A percentile compares a stretch with the other conserved stretches of the same genome.
Evolutionary conservation across 73 alveolate species (phyloP).

Genomic region (Paramecium caudatum): DNA sequence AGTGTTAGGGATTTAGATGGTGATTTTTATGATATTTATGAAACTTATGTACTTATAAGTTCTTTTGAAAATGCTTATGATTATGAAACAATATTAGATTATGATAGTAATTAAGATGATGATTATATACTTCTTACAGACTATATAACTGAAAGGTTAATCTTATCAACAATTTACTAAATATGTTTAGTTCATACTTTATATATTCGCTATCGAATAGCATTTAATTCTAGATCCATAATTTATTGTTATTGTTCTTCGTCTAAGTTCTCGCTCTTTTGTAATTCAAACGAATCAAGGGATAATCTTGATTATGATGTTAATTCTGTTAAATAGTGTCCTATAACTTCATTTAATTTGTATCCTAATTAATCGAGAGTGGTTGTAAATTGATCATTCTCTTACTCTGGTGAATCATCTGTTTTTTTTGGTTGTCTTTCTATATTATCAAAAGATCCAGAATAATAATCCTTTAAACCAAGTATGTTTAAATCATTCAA

Average conservation of each 20-base stretch:
- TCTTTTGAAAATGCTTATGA: not conserved
- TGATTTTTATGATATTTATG: constrained; percentile 52
- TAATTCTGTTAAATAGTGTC: constrained; percentile 31
- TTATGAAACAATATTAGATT: not conserved
- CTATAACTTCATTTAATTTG: constrained; percentile 45
- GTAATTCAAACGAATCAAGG: constrained; percentile 8
- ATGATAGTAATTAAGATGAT: constrained; percentile 3
- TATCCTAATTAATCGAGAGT: constrained; percentile 50
- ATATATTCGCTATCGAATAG: constrained; percentile 40
- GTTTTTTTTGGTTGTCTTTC: not conserved
- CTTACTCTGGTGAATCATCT: not conserved
- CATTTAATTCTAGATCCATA: constrained; percentile 43
- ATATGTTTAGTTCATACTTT: not conserved
- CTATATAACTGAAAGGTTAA: constrained; percentile 43
- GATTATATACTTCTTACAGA: not conserved
- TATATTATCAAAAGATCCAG: not conserved
- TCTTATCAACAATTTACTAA: constrained; percentile 52
- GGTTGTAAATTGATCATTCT: not conserved
- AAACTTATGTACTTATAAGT: constrained; percentile 8
- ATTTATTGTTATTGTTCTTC: constrained; percentile 51
- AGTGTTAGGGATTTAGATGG: constrained; percentile 51
- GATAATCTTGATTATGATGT: constrained; percentile 57
- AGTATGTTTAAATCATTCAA: constrained; percentile 25
- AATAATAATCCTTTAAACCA: constrained; percentile 54
- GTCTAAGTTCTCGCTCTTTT: constrained; percentile 35